Base-by-base conservation (phyloP, 1,139 yeast genomes). In the Taphrina pruni region DNA sequence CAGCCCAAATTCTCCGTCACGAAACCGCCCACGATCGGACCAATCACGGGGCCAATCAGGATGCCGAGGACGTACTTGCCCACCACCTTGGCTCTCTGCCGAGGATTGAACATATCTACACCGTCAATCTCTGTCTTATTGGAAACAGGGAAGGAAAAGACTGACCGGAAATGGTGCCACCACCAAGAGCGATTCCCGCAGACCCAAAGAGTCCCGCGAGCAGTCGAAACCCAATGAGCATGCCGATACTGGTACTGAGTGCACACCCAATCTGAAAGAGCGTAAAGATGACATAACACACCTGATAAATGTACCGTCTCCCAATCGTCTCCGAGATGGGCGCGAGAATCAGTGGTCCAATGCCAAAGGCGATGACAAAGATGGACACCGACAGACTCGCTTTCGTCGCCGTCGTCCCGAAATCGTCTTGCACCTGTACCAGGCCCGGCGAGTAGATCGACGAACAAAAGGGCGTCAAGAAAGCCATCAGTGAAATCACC, bases 111-210 rank as follows among this genome's bases (percentile, higher is more conserved):
- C 56, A 61, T 52, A 39, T 62, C 64, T 70, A 17, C 9, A n/a
- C 48, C 48, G 9, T 45, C 20, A 45, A 20, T n/a, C n/a, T 7
- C 48, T 12, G 20, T 39, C 43, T 39, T 2, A 4, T 26, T 12
- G 43, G 43, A 12, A 9, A 2, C 5, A 12, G 43, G 43, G 14
- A 39, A 12, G 43, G 43, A 12, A 39, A 9, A 9, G 48, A 45
- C 48, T 14, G 12, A 45, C 48, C 48, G 9, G 88, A 83, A 72
- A 91, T 84, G 4, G 96, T 86, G 71, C 97, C 97, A 71, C 94
- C 95, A 12, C 94, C 97, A 73, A 90, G 86, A 4, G 96, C 87
- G 76, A 92, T 82, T 0, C 96, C 92, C 5, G 97, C 97, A 3
- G 95, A 87, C 0, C 95, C 90, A 70, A 89, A 82, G 45, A 88